Evolutionary conservation across 495 filamentous ascomycete genomes (phyloP), one percentile per base, ranked within the genome.

Genomic region (Glarea lozoyensis): DNA sequence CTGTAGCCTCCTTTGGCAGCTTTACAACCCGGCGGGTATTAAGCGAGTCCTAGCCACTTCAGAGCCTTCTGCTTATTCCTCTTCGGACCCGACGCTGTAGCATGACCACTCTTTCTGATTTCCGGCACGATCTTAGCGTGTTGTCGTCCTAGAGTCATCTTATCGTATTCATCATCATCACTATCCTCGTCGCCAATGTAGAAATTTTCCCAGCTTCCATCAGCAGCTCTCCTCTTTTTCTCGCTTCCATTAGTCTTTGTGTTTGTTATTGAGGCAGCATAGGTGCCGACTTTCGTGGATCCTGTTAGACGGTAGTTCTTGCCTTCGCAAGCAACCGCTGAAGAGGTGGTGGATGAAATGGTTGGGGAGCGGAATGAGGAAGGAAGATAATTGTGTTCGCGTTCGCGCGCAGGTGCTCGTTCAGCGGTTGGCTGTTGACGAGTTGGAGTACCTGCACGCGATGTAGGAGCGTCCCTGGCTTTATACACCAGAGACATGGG

Each of bases 31-130:
- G 25, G n/a, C n/a, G 25, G 25, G 7, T 11, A 44, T 52, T 36
- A 58, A 12, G 56, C 36, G 9, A 59, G 30, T 10, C 56, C 56
- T 9, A 59, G 40, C 56, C 52, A 56, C 38, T 59, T 59, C 37
- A 59, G 41, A 16, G 56, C 56, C 40, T 59, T 59, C 43, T 49
- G 47, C 22, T 33, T 56, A 45, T 50, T 55, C 32, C 41, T 38
- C 41, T 57, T 52, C 33, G 18, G 10, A 18, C 4, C 38, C 27
- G 29, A 7, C 25, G 7, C 25, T 15, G 7, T 9, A 6, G 9
- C 32, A 9, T 9, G 9, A 35, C 32, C 29, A 9, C 9, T 24
- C 27, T n/a, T 46, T 34, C 19, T 31, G 1, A 37, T 27, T 24
- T 48, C 48, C 2, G 48, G 46, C 38, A 43, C 38, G 12, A 52